Conservation (phyloP, 73 alveolate species). For the Symbiodinium pilosum region DNA sequence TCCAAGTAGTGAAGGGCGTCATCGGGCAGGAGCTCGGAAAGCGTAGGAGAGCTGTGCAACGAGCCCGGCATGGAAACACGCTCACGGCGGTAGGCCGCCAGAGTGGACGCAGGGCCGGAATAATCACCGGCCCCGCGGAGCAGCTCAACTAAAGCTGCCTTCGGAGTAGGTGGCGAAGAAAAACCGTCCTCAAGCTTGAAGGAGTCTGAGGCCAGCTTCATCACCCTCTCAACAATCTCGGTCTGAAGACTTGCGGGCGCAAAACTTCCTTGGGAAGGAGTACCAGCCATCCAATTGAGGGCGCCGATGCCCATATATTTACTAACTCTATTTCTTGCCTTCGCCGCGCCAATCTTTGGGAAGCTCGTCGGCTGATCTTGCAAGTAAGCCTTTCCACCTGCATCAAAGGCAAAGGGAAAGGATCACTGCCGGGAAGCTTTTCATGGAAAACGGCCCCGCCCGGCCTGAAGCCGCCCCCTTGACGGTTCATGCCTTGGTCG, state of each 20-base stretch:
- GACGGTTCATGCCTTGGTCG: not conserved
- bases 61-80: conserved; percentile 53
- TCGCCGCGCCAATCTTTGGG: not conserved
- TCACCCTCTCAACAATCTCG: not conserved
- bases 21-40: not conserved
- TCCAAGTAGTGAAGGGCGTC: conserved; percentile 58
- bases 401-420: conserved; percentile 22
- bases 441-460: not conserved
- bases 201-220: not conserved
- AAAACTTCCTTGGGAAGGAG: not conserved
- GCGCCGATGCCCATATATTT: not conserved
- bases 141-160: conserved; percentile 80
- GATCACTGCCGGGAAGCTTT: not conserved
- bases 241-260: not conserved
- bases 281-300: conserved; percentile 37
- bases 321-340: not conserved
- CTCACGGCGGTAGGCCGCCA: conserved; percentile 46
- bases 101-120: not conserved
- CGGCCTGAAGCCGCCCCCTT: not conserved
- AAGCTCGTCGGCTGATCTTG: not conserved
- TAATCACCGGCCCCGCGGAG: conserved; percentile 44
- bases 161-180: not conserved
- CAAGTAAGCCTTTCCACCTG: not conserved
- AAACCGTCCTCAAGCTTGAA: not conserved
- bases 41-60: not conserved